A percentile compares a stretch with the other conserved stretches of the same genome.
Evolutionary conservation across 129 eudicot species (phyloP).

Genomic region (Pseudognaphalium luteoalbum): DNA sequence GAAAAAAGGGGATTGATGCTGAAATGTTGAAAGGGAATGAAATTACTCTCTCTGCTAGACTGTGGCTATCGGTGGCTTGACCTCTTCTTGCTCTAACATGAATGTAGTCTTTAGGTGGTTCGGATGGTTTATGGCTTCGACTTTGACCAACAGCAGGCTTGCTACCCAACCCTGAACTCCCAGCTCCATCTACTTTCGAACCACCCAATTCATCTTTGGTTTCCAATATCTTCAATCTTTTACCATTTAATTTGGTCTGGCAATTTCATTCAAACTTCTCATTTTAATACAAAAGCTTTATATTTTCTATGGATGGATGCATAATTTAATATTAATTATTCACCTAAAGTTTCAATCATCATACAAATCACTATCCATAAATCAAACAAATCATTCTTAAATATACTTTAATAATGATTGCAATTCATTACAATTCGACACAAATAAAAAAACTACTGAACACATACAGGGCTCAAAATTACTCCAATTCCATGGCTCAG

Average conservation of each 20-base stretch:
- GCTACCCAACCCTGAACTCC: slow-evolving; percentile 50
- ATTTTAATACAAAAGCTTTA: neutral
- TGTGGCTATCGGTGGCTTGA: slow-evolving; percentile 98
- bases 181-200: slow-evolving; percentile 47
- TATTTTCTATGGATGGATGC: neutral
- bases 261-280: slow-evolving; percentile 1
- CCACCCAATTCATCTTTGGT: slow-evolving; percentile 45
- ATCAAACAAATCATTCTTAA: neutral
- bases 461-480: neutral
- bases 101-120: slow-evolving; percentile 85
- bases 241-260: slow-evolving; percentile 53
- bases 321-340: neutral
- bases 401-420: neutral
- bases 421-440: neutral
- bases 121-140: slow-evolving; percentile 37
- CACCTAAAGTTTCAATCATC: neutral
- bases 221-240: slow-evolving; percentile 48
- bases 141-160: slow-evolving; percentile 40
- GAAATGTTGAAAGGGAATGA: neutral
- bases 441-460: neutral
- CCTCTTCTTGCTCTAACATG: slow-evolving; percentile 99
- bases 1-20: slow-evolving; percentile 8
- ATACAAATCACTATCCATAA: neutral
- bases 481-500: neutral
- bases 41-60: slow-evolving; percentile 89